Percentiles rank a stretch among this genome's conserved stretches.
These are phyloP conservation scores for Ammopiptanthus mongolicus DNA, from an alignment of 306 rosid genomes.

Conservation along the genomic window DNA sequence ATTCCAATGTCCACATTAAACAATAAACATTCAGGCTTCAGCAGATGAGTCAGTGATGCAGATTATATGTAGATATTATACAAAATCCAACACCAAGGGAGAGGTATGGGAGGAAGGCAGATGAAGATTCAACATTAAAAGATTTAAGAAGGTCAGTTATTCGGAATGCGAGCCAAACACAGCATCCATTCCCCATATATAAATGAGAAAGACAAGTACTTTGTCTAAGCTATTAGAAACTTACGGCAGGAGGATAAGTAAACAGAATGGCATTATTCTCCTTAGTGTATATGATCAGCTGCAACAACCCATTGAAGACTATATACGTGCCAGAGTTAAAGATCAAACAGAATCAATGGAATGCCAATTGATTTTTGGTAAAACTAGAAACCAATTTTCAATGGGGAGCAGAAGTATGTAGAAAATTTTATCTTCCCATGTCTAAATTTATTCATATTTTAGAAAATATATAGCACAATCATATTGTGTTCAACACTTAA, in stretches of 20 bases:
- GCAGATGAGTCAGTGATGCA: not conserved
- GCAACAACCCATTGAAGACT: conserved; percentile 73
- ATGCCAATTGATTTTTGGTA: not conserved
- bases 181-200: not conserved
- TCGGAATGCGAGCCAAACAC: not conserved
- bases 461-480: not conserved
- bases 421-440: not conserved
- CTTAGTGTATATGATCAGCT: conserved; percentile 75
- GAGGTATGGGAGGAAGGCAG: not conserved
- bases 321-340: conserved; percentile 76
- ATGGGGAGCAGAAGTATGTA: not conserved
- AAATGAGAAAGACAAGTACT: not conserved
- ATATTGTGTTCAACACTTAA: not conserved
- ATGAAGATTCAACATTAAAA: not conserved
- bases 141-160: not conserved
- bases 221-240: conserved; percentile 22
- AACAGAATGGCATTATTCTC: conserved; percentile 91
- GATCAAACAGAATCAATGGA: conserved; percentile 36
- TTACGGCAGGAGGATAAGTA: conserved; percentile 77
- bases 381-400: not conserved
- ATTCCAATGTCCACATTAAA: not conserved
- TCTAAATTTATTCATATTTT: not conserved
- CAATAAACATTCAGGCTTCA: not conserved
- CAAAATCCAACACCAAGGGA: not conserved
- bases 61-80: not conserved